Base-by-base conservation (phyloP, 768 basidiomycete genomes). In the Lentinula detonsa region DNA sequence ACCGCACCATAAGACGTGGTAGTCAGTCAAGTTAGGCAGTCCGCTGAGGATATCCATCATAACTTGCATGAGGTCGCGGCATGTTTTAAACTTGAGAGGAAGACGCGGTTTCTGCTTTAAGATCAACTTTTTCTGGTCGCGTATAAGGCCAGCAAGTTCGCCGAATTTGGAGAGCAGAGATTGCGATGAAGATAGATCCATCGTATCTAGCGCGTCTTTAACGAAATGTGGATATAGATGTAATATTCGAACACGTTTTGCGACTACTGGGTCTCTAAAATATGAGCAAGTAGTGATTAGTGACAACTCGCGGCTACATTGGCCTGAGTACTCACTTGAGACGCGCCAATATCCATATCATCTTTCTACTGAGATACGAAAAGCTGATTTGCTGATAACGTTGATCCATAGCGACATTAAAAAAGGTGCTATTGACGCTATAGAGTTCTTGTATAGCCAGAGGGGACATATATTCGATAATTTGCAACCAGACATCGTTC, bases 311-410 rank as follows among this genome's bases (percentile, higher is more conserved):
- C 8, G n/a, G 39, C 15, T 15, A 10, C 18, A 31, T 2, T 51
- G 16, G 16, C 33, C n/a, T 9, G 21, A n/a, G 50, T 4, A 78
- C 66, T 61, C 71, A 79, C 66, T 75, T 71, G 10, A 69, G 63
- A 15, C 69, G 64, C 5, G 55, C 39, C 11, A 69, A 35, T 11
- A 60, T 53, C 34, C 64, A 60, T 33, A 79, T 42, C 78, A 81
- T 80, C 45, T 72, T 72, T 57, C 73, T 70, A 60, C 78, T 77
- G 33, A 79, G 70, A 68, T 80, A 82, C 2, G 79, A 76, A 63
- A 82, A 80, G 66, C 78, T 79, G 65, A 81, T 73, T 61, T 78
- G 77, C 11, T 78, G 73, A 64, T 82, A 82, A 13, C 80, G 72
- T 51, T 68, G 75, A 62, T 81, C 77, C 80, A 82, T 80, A 35